A percentile compares a stretch with the other conserved stretches of the same genome.
These are phyloP conservation scores for Aspergillus neoniger DNA, from an alignment of 2,329 filamentous ascomycete species.

Conservation along the genomic window DNA sequence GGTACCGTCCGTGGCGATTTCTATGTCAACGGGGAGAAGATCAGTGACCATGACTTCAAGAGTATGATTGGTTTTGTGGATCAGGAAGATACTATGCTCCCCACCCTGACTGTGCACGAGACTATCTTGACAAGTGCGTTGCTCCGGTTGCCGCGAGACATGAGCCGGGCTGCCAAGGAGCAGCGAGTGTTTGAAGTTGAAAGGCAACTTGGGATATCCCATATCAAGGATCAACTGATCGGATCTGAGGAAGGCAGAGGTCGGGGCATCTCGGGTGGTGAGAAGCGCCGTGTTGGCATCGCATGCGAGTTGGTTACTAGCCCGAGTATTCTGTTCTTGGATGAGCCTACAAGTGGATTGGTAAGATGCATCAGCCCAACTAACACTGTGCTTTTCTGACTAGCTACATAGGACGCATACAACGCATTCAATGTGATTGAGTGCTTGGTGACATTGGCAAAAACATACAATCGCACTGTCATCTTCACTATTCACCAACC, in stretches of 20 bases:
- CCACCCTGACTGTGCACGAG: conserved; percentile 94
- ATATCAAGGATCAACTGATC: conserved; percentile 92
- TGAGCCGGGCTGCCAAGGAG: conserved; percentile 85
- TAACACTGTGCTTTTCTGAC: conserved; percentile 9
- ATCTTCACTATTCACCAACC: conserved; percentile 99
- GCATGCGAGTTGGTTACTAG: conserved; percentile 97
- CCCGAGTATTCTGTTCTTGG: conserved; percentile 93
- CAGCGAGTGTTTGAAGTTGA: conserved; percentile 91
- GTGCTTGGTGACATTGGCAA: conserved; percentile 89
- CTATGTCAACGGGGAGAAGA: conserved; percentile 89
- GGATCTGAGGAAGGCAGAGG: conserved; percentile 94
- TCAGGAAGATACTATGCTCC: conserved; percentile 95
- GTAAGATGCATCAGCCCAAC: conserved; percentile 23
- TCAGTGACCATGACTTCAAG: conserved; percentile 80
- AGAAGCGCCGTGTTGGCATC: conserved; percentile 94
- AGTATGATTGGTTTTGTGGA: conserved; percentile 96
- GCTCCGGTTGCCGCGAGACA: conserved; percentile 85
- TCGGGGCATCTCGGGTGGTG: conserved; percentile 93
- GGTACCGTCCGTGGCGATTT: conserved; percentile 78
- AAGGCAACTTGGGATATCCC: conserved; percentile 89
- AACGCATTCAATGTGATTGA: conserved; percentile 99
- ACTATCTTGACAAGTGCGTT: conserved; percentile 94
- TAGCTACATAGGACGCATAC: conserved; percentile 68
- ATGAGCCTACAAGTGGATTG: conserved; percentile 93
- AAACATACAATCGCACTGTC: conserved; percentile 94